Percentiles rank a stretch among this genome's conserved stretches.
Conservation (phyloP, 352 stramenopile species). For the Globisporangium ultimum region DNA sequence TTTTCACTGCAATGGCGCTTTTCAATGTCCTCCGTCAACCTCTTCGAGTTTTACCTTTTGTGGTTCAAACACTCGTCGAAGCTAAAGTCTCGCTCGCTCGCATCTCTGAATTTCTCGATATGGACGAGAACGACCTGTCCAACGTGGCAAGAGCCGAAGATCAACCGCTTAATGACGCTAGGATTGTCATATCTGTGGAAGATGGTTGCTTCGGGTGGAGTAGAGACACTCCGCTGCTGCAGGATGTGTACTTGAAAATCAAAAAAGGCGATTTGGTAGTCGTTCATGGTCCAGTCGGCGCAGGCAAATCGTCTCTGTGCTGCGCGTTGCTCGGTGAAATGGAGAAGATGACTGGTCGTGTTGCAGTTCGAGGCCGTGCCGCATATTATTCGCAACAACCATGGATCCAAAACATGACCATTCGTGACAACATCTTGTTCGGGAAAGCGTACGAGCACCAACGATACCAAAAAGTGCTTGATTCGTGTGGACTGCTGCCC, state of each 20-base stretch:
- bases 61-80: constrained; percentile 26
- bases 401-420: constrained; percentile 31
- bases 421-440: constrained; percentile 92
- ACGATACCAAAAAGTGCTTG: no score
- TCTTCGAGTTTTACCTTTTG: constrained; percentile 22
- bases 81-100: constrained; percentile 28
- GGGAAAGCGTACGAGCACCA: constrained; percentile 43
- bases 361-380: constrained; percentile 16
- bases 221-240: constrained; percentile 16
- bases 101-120: constrained; percentile 22
- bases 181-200: constrained; percentile 17
- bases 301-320: background rate
- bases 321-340: background rate
- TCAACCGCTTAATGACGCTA: background rate
- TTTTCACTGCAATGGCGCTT: constrained; percentile 47
- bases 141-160: constrained; percentile 10
- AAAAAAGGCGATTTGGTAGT: background rate
- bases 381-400: constrained; percentile 61
- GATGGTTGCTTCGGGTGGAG: constrained; percentile 27
- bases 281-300: background rate
- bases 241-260: constrained; percentile 26
- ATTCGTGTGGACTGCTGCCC: no score
- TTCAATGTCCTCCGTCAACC: constrained; percentile 38
- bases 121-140: constrained; percentile 15
- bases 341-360: background rate